phyloP scores from a whole-genome alignment of 768 basidiomycete species.

The Chlorophyllum brunneum region DNA sequence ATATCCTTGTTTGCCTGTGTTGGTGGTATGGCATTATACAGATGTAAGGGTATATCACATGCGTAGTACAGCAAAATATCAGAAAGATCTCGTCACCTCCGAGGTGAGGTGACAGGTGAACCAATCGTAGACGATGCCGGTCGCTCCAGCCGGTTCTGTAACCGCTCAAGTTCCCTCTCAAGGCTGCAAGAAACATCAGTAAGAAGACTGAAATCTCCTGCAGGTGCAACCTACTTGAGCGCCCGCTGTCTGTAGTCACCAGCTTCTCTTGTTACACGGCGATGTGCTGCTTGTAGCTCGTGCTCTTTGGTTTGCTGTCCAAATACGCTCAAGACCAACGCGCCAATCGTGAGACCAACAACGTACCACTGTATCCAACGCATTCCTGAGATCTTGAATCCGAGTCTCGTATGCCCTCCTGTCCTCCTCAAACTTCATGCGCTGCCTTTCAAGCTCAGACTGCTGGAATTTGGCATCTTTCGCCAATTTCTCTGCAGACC shows the following conservation, averaged over 20 bases:
- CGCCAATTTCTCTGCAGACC: conserved; percentile 30
- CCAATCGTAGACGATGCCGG: conserved; percentile 13
- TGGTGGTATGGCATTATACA: too few species aligned
- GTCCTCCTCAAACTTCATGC: conserved; percentile 62
- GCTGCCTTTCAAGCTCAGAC: conserved; percentile 60
- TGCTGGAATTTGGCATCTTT: conserved; percentile 53
- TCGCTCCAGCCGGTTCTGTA: conserved; percentile 22
- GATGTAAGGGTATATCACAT: conserved; percentile 7
- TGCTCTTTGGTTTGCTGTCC: conserved; percentile 66
- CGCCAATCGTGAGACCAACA: conserved; percentile 1
- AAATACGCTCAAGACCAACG: conserved; percentile 4
- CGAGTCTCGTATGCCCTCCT: conserved; percentile 55
- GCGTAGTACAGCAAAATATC: background rate
- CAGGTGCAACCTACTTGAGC: conserved; percentile 47
- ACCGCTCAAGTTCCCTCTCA: conserved; percentile 24
- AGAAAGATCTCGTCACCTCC: conserved; percentile 1
- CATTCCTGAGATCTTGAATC: conserved; percentile 50
- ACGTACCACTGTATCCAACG: conserved; percentile 61
- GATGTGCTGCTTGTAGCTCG: conserved; percentile 65
- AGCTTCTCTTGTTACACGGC: conserved; percentile 74
- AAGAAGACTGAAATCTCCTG: background rate
- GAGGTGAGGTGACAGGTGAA: conserved; percentile 6
- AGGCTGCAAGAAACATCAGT: conserved; percentile 16
- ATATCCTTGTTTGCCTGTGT: too few species aligned
- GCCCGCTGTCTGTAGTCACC: conserved; percentile 69